Evolutionary conservation across 2,329 filamentous ascomycete species (phyloP).

Genomic region (Colletotrichum neosansevieriae): DNA sequence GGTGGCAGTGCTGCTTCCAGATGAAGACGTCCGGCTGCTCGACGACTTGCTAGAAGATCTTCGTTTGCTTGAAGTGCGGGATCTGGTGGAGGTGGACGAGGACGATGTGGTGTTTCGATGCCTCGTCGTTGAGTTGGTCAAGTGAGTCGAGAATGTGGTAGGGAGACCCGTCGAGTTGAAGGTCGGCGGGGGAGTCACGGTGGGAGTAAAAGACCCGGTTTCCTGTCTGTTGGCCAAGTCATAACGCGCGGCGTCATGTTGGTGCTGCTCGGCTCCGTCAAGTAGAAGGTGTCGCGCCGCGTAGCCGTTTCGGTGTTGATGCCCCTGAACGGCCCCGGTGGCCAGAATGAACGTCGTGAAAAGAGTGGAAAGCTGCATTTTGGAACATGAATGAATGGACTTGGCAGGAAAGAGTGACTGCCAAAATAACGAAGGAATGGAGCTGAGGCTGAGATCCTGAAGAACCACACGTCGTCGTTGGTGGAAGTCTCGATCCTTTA

Average conservation of each 20-base stretch:
- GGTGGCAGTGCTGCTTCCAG: neutral
- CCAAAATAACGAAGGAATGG: neutral
- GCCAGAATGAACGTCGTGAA: neutral
- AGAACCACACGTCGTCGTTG: neutral
- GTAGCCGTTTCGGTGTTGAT: neutral
- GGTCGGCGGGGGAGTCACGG: neutral
- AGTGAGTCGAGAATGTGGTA: conserved; percentile 8
- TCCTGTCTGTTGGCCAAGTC: neutral
- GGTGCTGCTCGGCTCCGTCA: neutral
- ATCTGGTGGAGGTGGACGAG: neutral
- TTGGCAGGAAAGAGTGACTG: neutral
- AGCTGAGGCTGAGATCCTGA: neutral
- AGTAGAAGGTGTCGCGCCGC: conserved; percentile 21
- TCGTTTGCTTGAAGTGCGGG: conserved; percentile 1
- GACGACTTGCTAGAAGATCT: conserved; percentile 2
- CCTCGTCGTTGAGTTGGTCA: neutral
- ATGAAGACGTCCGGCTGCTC: neutral
- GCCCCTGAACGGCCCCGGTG: neutral
- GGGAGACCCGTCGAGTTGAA: conserved; percentile 13
- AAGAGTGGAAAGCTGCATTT: conserved; percentile 2
- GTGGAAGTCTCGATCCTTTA: neutral
- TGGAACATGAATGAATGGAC: neutral
- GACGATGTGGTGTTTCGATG: conserved; percentile 6
- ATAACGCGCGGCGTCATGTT: neutral
- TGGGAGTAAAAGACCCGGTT: neutral